These are phyloP conservation scores for Kalanchoe fedtschenkoi DNA, from an alignment of 164 flowering plant species.

Conservation along the genomic window DNA sequence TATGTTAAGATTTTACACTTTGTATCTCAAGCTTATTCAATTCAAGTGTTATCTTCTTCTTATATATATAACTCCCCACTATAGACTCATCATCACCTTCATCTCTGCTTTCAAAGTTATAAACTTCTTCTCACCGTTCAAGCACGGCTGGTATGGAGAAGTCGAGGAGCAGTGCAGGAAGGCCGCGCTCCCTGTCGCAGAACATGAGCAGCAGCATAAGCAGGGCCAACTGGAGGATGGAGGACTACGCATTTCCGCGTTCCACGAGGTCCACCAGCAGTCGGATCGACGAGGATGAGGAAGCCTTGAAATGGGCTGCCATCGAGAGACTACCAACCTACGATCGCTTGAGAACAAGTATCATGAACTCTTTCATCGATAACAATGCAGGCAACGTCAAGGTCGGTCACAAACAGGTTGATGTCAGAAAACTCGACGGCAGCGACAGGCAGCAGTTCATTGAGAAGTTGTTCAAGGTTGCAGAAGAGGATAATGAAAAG, in stretches of 20 bases:
- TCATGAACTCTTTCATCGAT: slow-evolving; percentile 46
- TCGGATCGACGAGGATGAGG: slow-evolving; percentile 59
- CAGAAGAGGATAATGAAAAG: slow-evolving; percentile 90
- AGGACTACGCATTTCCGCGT: slow-evolving; percentile 38
- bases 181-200: neutral
- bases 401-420: slow-evolving; percentile 43
- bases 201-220: no score
- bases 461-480: slow-evolving; percentile 57
- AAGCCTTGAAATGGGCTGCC: slow-evolving; percentile 84
- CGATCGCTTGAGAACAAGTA: slow-evolving; percentile 63
- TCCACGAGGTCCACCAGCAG: slow-evolving; percentile 23
- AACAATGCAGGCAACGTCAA: slow-evolving; percentile 9
- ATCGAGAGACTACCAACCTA: slow-evolving; percentile 83
- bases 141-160: slow-evolving; percentile 4
- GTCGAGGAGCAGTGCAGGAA: slow-evolving; percentile 2
- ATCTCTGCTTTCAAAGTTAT: neutral
- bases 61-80: neutral
- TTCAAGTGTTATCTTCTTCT: no score
- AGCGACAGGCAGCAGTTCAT: slow-evolving; percentile 56
- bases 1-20: neutral
- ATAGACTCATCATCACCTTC: neutral
- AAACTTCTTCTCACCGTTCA: neutral
- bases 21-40: neutral
- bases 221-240: slow-evolving; percentile 44
- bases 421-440: slow-evolving; percentile 50